Evolutionary conservation across 352 stramenopile genomes (phyloP).

Genomic region (Globisporangium spinosum): DNA sequence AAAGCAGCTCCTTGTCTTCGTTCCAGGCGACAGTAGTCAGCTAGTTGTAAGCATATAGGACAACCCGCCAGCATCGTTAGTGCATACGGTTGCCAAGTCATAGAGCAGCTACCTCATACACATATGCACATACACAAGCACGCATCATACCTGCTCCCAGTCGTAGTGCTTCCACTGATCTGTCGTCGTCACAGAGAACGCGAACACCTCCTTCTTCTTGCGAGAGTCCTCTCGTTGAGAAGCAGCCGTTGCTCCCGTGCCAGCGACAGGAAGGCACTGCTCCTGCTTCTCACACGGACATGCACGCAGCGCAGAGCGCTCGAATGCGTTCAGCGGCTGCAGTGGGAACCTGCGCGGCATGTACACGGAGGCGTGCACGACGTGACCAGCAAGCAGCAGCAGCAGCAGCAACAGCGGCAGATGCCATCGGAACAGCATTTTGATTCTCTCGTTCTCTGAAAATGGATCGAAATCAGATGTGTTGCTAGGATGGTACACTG

Average conservation of each 20-base stretch:
- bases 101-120: not conserved
- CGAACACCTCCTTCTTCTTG: slow-evolving; percentile 62
- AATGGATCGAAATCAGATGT: slow-evolving; percentile 4
- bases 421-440: not conserved
- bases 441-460: not conserved
- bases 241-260: not conserved
- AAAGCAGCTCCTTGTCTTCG: slow-evolving; percentile 75
- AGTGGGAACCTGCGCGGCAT: slow-evolving; percentile 14
- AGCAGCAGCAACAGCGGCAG: slow-evolving; percentile 13
- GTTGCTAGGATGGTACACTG: not conserved
- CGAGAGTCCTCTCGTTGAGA: not conserved
- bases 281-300: slow-evolving; percentile 46
- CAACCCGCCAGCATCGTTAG: not conserved
- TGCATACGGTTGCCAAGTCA: not conserved
- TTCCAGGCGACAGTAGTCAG: slow-evolving; percentile 86
- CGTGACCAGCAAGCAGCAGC: not conserved
- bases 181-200: slow-evolving; percentile 60
- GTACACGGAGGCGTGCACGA: slow-evolving; percentile 17
- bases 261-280: slow-evolving; percentile 55
- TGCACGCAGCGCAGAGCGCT: slow-evolving; percentile 28
- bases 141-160: slow-evolving; percentile 43
- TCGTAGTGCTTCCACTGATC: slow-evolving; percentile 79
- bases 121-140: not conserved
- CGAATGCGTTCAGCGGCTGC: slow-evolving; percentile 27
- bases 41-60: slow-evolving; percentile 15